phyloP scores from a whole-genome alignment of 2,329 filamentous ascomycete species.

The Sarocladiaceae sp. region DNA sequence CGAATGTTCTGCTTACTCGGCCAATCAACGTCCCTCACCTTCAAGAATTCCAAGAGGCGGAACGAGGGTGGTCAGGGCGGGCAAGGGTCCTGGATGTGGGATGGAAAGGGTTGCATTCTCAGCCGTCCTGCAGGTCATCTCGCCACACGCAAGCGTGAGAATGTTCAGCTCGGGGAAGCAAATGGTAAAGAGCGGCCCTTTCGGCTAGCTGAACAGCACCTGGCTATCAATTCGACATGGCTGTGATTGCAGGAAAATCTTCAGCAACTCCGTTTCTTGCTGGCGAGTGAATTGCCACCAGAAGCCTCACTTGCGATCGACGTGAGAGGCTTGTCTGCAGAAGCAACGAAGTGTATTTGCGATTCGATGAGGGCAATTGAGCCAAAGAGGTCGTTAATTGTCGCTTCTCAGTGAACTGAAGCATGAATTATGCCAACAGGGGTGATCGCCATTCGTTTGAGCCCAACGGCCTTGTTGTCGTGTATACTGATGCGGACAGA shows the following conservation, averaged over 20 bases:
- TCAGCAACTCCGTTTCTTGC: too few species aligned
- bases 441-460: too few species aligned
- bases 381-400: too few species aligned
- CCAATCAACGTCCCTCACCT: background rate
- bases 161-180: background rate
- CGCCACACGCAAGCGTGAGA: background rate
- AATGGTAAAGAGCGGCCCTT: background rate
- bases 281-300: background rate
- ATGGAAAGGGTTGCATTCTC: conserved; percentile 4
- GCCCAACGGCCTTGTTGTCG: too few species aligned
- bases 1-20: background rate
- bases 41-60: too few species aligned
- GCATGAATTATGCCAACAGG: too few species aligned
- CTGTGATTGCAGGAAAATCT: too few species aligned
- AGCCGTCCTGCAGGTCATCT: conserved; percentile 7
- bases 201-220: background rate
- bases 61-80: background rate
- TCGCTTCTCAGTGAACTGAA: too few species aligned
- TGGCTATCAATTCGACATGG: background rate
- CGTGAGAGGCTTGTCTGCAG: background rate
- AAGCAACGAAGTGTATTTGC: background rate
- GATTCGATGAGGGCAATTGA: too few species aligned
- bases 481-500: too few species aligned
- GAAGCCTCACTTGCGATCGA: background rate
- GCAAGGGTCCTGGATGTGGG: background rate